Percentiles rank a stretch among this genome's conserved stretches.
Evolutionary conservation across 2,329 filamentous ascomycete genomes (phyloP).

Genomic region (Colletotrichum sansevieriae): DNA sequence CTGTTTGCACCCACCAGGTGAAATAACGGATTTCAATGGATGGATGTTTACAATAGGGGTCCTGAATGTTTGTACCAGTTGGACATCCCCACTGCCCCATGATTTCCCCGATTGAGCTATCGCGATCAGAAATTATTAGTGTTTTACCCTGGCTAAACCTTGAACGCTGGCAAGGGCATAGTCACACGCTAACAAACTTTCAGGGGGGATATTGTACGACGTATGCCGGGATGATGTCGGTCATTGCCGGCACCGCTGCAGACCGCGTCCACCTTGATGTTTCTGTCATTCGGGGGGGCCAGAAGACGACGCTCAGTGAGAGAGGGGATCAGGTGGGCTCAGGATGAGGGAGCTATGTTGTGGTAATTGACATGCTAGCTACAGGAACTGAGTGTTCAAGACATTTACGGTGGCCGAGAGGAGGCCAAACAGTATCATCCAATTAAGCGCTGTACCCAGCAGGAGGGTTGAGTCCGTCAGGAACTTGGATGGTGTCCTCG

Average conservation of each 20-base stretch:
- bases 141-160: too few relatives aligned
- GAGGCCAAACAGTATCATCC: background rate
- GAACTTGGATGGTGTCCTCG: constrained; percentile 52
- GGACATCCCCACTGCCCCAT: too few relatives aligned
- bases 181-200: too few relatives aligned
- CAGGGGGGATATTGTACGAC: too few relatives aligned
- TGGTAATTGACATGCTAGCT: background rate
- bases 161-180: too few relatives aligned
- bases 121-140: too few relatives aligned
- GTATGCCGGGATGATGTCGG: background rate
- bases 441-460: constrained; percentile 48
- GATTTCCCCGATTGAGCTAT: too few relatives aligned
- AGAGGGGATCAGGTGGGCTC: background rate
- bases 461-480: constrained; percentile 60
- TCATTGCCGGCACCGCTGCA: background rate
- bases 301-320: background rate
- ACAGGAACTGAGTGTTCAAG: background rate
- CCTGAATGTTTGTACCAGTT: too few relatives aligned
- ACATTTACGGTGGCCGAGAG: constrained; percentile 2
- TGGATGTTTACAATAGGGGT: background rate
- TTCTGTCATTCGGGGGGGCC: background rate
- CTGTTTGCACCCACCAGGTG: background rate
- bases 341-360: background rate
- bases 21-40: background rate
- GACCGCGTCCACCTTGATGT: background rate